Base-by-base conservation (phyloP, 345 rosid genomes). In the Citrus sp. region DNA sequence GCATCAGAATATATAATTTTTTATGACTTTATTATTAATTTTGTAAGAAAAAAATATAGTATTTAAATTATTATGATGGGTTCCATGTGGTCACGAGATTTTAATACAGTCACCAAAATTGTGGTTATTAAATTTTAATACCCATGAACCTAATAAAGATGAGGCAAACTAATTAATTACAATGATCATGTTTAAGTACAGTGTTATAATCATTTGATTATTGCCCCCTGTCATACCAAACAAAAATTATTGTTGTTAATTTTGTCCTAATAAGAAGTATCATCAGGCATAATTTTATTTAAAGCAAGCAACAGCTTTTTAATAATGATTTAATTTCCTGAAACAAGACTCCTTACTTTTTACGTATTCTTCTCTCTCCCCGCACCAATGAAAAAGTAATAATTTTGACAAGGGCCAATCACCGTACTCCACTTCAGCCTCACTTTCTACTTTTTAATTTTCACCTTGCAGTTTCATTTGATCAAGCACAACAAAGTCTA, bases 201-300 rank as follows among this genome's bases (percentile, higher is more conserved):
- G 81, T 78, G 71, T 61, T 9, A 73, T 19, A 65, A 80, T 73
- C 70, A 69, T 66, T 70, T 49, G 72, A 74, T 80, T 62, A 73
- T 77, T 80, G 76, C 40, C 81, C 67, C 49, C 38, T 75, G 80
- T 74, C 63, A 63, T 64, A 27, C 67, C 59, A 46, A 59, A 59
- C 69, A 77, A 49, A 71, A 59, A 66, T 75, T 66, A 72, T 75
- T 75, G 56, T 58, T 78, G 68, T 67, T 13, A 46, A 46, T 3
- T 54, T 66, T 71, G 80, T 83, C 76, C 60, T 34, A 67, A 79
- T 27, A 25, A 75, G 30, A 74, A 77, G 34, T 28, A 70, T 66
- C 19, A 21, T 60, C 59, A 58, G 22, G 67, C 40, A 77, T 70
- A 67, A 51, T 71, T 61, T 56, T 54, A n/a, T n/a, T 27, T 65